Percentiles rank a stretch among this genome's conserved stretches.
phyloP scores from a whole-genome alignment of 1,139 yeast genomes.

The Yamadazyma sp. region DNA sequence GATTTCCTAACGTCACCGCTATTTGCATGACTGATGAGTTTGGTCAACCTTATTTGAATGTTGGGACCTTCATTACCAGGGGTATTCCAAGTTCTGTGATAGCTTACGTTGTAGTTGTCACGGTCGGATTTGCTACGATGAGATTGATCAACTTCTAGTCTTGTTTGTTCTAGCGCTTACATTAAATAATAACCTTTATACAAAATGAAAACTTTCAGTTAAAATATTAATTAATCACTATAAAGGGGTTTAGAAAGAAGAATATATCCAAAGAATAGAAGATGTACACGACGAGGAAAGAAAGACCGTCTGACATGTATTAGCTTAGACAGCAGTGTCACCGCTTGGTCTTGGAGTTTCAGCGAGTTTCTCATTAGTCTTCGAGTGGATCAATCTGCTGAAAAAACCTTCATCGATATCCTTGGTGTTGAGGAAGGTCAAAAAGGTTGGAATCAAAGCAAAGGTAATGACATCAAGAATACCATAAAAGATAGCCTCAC shows the following conservation, averaged over 20 bases:
- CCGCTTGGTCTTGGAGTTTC: constrained; percentile 35
- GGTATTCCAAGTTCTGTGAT: constrained; percentile 86
- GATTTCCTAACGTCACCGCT: constrained; percentile 96
- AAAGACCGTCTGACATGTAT: not conserved
- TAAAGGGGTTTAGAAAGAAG: not conserved
- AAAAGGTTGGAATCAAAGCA: constrained; percentile 39
- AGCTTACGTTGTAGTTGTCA: constrained; percentile 61
- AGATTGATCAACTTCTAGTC: constrained; percentile 39
- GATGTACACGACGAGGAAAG: not conserved
- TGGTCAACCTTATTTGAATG: constrained; percentile 83
- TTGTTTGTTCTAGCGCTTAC: no score
- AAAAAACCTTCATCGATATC: constrained; percentile 33
- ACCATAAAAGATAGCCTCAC: constrained; percentile 69
- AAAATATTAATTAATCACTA: not conserved
- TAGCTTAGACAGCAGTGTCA: constrained; percentile 31
- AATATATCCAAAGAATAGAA: no score
- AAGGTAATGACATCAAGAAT: constrained; percentile 53
- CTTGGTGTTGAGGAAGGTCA: constrained; percentile 31
- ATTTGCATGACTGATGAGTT: constrained; percentile 88
- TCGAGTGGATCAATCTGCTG: constrained; percentile 22
- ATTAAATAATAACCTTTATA: no score
- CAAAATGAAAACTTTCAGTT: no score
- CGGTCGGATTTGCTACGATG: constrained; percentile 71
- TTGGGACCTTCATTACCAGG: constrained; percentile 76
- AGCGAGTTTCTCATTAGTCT: constrained; percentile 9